These are phyloP conservation scores for Ganoderma resinaceum DNA, from an alignment of 1,284 basidiomycete genomes.

Conservation along the genomic window DNA sequence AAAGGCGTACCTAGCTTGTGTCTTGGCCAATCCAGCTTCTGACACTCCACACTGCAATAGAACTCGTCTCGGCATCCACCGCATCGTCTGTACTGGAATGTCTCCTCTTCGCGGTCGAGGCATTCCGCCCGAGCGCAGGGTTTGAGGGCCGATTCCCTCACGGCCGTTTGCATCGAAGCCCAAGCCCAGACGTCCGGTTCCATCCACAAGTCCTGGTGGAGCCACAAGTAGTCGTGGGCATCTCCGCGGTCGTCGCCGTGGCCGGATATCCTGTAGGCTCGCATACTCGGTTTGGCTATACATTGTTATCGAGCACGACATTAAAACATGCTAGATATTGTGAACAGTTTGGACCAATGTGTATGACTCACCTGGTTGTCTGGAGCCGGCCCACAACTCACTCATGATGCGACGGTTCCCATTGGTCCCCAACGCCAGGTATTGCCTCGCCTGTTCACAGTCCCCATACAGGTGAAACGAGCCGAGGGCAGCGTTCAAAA, in stretches of 20 bases:
- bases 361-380: constrained; percentile 39
- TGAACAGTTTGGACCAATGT: background rate
- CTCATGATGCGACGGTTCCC: constrained; percentile 42
- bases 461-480: constrained; percentile 47
- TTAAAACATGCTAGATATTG: background rate
- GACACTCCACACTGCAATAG: constrained; percentile 46
- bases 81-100: constrained; percentile 32
- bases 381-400: constrained; percentile 43
- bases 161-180: constrained; percentile 41
- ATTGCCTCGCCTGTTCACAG: constrained; percentile 43
- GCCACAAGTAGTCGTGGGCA: constrained; percentile 49
- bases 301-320: background rate
- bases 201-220: constrained; percentile 49
- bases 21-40: constrained; percentile 45
- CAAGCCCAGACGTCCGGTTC: constrained; percentile 46
- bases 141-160: constrained; percentile 25
- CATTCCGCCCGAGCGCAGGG: constrained; percentile 24
- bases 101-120: constrained; percentile 20
- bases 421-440: constrained; percentile 41
- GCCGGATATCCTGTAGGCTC: constrained; percentile 36
- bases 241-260: constrained; percentile 45
- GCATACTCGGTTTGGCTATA: constrained; percentile 8
- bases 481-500: constrained; percentile 46
- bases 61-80: constrained; percentile 36
- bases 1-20: constrained; percentile 40